Base-by-base conservation (phyloP, 2,329 filamentous ascomycete species). In the Nemania serpens region DNA sequence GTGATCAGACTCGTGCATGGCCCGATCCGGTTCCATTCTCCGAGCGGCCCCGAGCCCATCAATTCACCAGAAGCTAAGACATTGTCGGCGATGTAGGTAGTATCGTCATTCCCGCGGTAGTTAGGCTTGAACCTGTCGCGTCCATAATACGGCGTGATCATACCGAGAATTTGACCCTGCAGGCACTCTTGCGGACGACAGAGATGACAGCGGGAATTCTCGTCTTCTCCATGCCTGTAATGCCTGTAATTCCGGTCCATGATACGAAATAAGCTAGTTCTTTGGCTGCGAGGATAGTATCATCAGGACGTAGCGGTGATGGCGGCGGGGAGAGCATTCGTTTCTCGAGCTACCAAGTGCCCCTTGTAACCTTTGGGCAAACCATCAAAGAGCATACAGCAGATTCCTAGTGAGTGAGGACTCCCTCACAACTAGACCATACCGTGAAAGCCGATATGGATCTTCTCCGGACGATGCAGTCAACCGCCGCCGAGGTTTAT, bases 1-100 rank as follows among this genome's bases (percentile, higher is more conserved):
- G 66, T 69, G 0, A 52, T 73, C 9, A 71, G 71, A 56, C 39
- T 73, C 11, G 53, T 72, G 71, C 73, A 49, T 34, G 54, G 6
- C 25, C n/a, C n/a, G 13, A 20, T 22, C 25, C 22, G 10, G 12
- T 43, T 36, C 17, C 12, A 20, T 9, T 58, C 13, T 52, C 53
- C 2, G 55, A 65, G 29, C 37, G 3, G 55, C 13, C 50, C 53
- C 2, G 55, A 65, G 29, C 37, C 42, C 12, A 42, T 53, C 20
- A 53, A 47, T 17, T 53, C 49, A 51, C 33, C n/a, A 15, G 39
- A 61, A 10, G n/a, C 52, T 47, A 39, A 60, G 5, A 39, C 53
- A 43, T 50, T 53, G 2, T 18, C 10, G 37, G 46, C 34, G 11
- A 59, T 36, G 55, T 45, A 64, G 61, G 55, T 45, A 64, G 61